These are phyloP conservation scores for Colletotrichum sublineola DNA, from an alignment of 2,329 filamentous ascomycete species.

Conservation along the genomic window DNA sequence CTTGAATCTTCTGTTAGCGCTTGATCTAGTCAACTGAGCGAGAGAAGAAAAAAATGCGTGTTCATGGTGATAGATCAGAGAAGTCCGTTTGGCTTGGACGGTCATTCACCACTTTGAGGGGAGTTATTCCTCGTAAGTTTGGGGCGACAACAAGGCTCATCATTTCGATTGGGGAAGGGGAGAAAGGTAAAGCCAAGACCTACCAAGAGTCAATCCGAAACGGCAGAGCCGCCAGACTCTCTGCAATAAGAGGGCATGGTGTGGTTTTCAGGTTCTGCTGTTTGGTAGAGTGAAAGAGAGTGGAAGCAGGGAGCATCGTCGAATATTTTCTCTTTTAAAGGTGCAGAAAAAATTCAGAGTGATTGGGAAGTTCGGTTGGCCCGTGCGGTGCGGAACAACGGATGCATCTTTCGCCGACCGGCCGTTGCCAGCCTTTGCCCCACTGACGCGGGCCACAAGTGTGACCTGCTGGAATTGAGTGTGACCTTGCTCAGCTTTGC, in stretches of 20 bases:
- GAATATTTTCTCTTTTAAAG: constrained; percentile 31
- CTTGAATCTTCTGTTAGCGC: constrained; percentile 27
- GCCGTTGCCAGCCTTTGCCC: constrained; percentile 3
- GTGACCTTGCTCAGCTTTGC: background rate
- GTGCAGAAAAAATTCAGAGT: constrained; percentile 38
- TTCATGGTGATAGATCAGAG: constrained; percentile 55
- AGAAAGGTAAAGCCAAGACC: constrained; percentile 4
- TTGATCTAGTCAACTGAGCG: background rate
- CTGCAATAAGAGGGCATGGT: constrained; percentile 26
- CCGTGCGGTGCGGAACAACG: constrained; percentile 33
- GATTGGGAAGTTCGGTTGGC: constrained; percentile 32
- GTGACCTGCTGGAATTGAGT: background rate
- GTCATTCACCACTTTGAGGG: constrained; percentile 63
- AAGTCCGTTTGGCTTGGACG: constrained; percentile 71
- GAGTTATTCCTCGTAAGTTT: constrained; percentile 63
- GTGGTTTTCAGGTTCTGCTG: constrained; percentile 27
- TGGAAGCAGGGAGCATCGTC: background rate
- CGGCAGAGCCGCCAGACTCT: constrained; percentile 29
- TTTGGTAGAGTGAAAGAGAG: constrained; percentile 21
- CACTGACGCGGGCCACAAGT: background rate
- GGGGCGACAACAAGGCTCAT: constrained; percentile 65
- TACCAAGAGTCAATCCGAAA: constrained; percentile 38
- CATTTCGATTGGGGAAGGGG: constrained; percentile 47
- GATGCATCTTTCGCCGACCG: constrained; percentile 36
- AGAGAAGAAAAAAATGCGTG: background rate